Conservation (phyloP, 2,329 filamentous ascomycete genomes). For the Colletotrichum navitas region DNA sequence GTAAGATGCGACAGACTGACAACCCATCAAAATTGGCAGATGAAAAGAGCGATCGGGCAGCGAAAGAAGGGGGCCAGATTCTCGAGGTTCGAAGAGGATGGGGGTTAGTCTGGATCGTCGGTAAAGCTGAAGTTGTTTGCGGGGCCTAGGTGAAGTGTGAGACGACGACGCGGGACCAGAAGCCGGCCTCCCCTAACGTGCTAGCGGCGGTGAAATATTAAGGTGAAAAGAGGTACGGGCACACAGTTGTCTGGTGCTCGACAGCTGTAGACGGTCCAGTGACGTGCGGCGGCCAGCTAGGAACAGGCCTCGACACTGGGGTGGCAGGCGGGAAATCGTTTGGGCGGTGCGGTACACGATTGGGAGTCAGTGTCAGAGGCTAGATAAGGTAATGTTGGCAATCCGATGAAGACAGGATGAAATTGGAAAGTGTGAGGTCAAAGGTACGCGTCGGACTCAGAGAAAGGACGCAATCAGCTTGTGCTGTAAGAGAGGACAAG, state of each 20-base stretch:
- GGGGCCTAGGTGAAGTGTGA: constrained; percentile 43
- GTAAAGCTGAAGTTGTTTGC: constrained; percentile 44
- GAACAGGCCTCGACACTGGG: constrained; percentile 35
- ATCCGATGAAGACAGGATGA: constrained; percentile 21
- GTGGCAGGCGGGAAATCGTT: constrained; percentile 25
- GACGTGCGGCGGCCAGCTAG: constrained; percentile 36
- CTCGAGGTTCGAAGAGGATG: constrained; percentile 29
- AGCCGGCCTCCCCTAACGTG: constrained; percentile 41
- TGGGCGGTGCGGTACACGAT: constrained; percentile 5
- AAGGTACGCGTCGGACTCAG: constrained; percentile 26
- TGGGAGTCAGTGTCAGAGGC: background rate
- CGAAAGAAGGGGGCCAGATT: constrained; percentile 35
- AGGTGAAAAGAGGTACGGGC: constrained; percentile 34
- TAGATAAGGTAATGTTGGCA: constrained; percentile 21
- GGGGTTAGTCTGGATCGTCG: constrained; percentile 37
- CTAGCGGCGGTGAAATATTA: constrained; percentile 42
- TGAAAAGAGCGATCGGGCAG: constrained; percentile 26
- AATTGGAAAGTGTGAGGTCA: constrained; percentile 21
- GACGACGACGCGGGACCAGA: constrained; percentile 43
- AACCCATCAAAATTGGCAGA: constrained; percentile 37
- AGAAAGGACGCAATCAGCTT: constrained; percentile 1
- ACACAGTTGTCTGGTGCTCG: constrained; percentile 34
- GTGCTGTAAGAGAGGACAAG: constrained; percentile 24
- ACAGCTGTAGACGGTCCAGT: constrained; percentile 41
- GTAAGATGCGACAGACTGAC: constrained; percentile 27